Evolutionary conservation across 352 stramenopile species (phyloP).

Genomic region (Globisporangium perplexum): DNA sequence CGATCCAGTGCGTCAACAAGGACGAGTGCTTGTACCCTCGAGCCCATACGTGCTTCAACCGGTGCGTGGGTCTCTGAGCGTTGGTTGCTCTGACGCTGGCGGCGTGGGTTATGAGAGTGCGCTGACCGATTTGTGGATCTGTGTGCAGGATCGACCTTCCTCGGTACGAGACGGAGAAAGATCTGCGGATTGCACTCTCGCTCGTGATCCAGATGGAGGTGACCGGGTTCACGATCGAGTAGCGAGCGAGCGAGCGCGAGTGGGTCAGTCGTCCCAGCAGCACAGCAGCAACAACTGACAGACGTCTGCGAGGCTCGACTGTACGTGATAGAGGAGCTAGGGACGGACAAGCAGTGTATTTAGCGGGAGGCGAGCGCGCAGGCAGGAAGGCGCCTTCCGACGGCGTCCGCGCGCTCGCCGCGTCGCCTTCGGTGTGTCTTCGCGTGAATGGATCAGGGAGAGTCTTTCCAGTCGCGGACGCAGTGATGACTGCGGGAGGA

Average conservation of each 20-base stretch:
- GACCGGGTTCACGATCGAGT: slow-evolving; percentile 84
- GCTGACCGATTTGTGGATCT: too few species aligned
- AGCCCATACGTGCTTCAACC: slow-evolving; percentile 85
- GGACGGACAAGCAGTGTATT: neutral
- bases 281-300: neutral
- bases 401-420: too few species aligned
- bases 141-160: slow-evolving; percentile 65
- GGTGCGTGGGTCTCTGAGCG: slow-evolving; percentile 23
- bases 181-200: slow-evolving; percentile 69
- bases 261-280: neutral
- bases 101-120: too few species aligned
- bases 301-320: neutral
- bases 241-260: neutral
- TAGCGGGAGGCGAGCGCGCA: neutral
- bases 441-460: neutral
- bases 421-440: neutral
- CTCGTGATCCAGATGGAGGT: slow-evolving; percentile 87
- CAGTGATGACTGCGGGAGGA: neutral
- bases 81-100: too few species aligned
- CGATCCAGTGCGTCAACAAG: slow-evolving; percentile 78
- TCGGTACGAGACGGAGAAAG: slow-evolving; percentile 68
- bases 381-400: too few species aligned
- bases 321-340: slow-evolving; percentile 5
- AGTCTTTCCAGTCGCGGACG: neutral
- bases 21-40: slow-evolving; percentile 80